Evolutionary conservation across 495 filamentous ascomycete genomes (phyloP), one percentile per base, ranked within the genome.

Genomic region (Pseudoneurospora amorphoporcata): DNA sequence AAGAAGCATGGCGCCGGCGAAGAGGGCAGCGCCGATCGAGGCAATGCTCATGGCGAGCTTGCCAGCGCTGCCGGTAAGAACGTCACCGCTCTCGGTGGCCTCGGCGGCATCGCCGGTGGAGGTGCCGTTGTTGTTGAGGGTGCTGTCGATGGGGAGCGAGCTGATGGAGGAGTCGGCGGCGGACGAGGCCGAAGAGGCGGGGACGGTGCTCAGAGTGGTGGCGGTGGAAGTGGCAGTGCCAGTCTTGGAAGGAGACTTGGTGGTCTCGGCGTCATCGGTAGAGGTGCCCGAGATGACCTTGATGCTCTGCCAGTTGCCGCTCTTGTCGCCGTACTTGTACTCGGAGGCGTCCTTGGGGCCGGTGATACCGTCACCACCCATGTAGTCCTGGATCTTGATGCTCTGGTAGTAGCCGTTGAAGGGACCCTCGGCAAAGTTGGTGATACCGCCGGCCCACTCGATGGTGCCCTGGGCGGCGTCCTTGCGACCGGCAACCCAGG

Each of bases 331-430:
- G 82, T 97, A 99, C 58, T 82, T 81, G 84, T 99, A 99, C 77
- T 87, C 84, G 53, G 53, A 78, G 53, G 78, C 78, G 39, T 73
- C 75, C 42, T 92, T 94, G 73, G 84, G 81, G 37, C 83, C 85
- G 68, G 87, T 83, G 9, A 73, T 72, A 75, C 89, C 84, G 4
- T 86, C 88, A 71, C 93, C 95, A 68, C 93, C 95, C 72, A 94
- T 94, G 84, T 94, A 97, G 84, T 99, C 95, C 69, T 86, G 86
- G 75, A 95, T 90, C 40, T 85, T 89, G 76, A 98, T 84, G 65
- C 86, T 90, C 85, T 95, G 90, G 84, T 97, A 87, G 79, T 91
- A 87, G 90, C 94, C 97, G 43, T 87, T 87, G 86, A 90, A 98
- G 23, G 95, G 94, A 38, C 88, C 94, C 69, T 88, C 75, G 75